Conservation (phyloP, 1,139 yeast species). For the Zygosaccharomyces sapae region DNA sequence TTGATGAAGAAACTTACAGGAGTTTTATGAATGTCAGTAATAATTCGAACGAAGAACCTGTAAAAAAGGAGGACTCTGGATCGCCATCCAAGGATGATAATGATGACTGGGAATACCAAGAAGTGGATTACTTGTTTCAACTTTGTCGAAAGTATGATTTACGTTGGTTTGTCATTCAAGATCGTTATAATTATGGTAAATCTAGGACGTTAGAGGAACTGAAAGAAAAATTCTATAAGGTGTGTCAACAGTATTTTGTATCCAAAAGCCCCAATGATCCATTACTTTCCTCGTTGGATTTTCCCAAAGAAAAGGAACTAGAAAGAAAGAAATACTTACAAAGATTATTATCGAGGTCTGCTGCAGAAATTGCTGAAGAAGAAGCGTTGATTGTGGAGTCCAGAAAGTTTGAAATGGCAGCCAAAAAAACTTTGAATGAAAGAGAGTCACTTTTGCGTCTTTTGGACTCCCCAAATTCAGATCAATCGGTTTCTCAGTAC, state of each 20-base stretch:
- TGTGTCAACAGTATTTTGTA: conserved; percentile 42
- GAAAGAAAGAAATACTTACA: conserved; percentile 79
- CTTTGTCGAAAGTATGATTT: conserved; percentile 71
- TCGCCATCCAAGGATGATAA: conserved; percentile 4
- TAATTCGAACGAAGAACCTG: conserved; percentile 32
- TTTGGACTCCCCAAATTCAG: conserved; percentile 73
- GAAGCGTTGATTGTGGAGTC: conserved; percentile 92
- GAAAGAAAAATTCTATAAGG: conserved; percentile 71
- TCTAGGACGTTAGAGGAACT: conserved; percentile 60
- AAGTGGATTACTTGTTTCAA: conserved; percentile 70
- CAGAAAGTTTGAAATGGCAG: conserved; percentile 85
- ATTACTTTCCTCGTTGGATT: conserved; percentile 43
- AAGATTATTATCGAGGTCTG: conserved; percentile 73
- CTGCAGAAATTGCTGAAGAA: conserved; percentile 97
- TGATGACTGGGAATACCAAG: conserved; percentile 66
- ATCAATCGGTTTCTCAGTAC: conserved; percentile 73
- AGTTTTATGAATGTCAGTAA: conserved; percentile 45
- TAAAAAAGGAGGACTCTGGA: conserved; percentile 13
- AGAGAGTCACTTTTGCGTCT: conserved; percentile 73
- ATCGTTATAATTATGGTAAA: conserved; percentile 52
- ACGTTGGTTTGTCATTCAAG: conserved; percentile 82
- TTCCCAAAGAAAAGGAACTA: conserved; percentile 62
- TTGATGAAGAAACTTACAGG: conserved; percentile 64
- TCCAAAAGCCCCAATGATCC: conserved; percentile 42
- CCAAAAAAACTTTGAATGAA: conserved; percentile 82